Conservation (phyloP, 2,329 filamentous ascomycete genomes). For the Coniochaeta sp. region DNA sequence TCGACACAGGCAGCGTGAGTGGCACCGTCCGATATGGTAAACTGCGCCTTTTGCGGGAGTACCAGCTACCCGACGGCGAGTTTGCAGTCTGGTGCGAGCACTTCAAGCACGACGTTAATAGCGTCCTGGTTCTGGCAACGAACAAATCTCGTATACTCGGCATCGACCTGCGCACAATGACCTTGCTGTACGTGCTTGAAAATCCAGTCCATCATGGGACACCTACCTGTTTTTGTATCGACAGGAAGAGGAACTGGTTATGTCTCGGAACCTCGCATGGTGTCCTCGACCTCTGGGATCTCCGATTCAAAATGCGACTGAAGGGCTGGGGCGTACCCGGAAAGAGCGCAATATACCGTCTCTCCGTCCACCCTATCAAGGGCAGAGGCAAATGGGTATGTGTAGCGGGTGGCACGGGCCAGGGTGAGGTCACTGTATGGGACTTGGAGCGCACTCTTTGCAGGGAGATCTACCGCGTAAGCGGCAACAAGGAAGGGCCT, state of each 20-base stretch:
- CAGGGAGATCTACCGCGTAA: slow-evolving; percentile 76
- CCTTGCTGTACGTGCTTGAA: slow-evolving; percentile 67
- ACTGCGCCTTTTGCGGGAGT: slow-evolving; percentile 68
- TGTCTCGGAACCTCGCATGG: slow-evolving; percentile 88
- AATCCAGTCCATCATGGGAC: slow-evolving; percentile 90
- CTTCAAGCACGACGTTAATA: slow-evolving; percentile 73
- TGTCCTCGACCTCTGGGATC: slow-evolving; percentile 88
- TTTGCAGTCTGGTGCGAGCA: slow-evolving; percentile 88
- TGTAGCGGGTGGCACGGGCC: slow-evolving; percentile 77
- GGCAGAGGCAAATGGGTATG: slow-evolving; percentile 80
- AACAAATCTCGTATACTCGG: slow-evolving; percentile 77
- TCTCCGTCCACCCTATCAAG: slow-evolving; percentile 71
- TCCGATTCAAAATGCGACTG: slow-evolving; percentile 84
- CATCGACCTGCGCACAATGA: slow-evolving; percentile 83
- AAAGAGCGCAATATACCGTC: slow-evolving; percentile 69
- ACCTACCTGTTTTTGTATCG: slow-evolving; percentile 85
- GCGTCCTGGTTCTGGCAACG: slow-evolving; percentile 80
- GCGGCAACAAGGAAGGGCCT: slow-evolving; percentile 50
- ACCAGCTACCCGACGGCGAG: slow-evolving; percentile 67
- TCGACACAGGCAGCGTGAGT: slow-evolving; percentile 45
- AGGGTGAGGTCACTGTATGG: slow-evolving; percentile 91
- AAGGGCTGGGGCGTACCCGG: slow-evolving; percentile 84
- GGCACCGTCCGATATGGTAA: slow-evolving; percentile 68
- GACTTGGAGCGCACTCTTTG: slow-evolving; percentile 87
- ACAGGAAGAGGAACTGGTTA: slow-evolving; percentile 82